Conservation (phyloP, 2,329 filamentous ascomycete genomes). For the Talaromyces sp. region DNA sequence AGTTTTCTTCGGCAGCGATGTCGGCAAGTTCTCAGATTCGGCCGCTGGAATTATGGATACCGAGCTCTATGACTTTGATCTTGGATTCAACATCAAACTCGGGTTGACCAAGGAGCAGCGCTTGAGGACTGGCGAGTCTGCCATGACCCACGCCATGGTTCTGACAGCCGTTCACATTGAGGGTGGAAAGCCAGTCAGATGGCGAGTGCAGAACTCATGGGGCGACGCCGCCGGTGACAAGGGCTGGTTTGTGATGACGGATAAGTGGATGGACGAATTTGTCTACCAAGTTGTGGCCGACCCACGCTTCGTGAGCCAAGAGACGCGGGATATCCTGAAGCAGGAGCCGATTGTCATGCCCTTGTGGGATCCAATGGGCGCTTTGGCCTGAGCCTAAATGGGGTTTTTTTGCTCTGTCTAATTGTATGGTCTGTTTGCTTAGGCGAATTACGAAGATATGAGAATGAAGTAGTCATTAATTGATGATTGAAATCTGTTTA, state of each 20-base stretch:
- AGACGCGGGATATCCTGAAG: constrained; percentile 64
- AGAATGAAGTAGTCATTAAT: neutral
- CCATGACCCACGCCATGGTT: constrained; percentile 93
- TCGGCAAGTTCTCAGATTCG: constrained; percentile 72
- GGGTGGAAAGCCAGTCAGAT: constrained; percentile 62
- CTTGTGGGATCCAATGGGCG: constrained; percentile 77
- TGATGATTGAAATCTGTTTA: neutral
- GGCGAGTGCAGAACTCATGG: constrained; percentile 88
- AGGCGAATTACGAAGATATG: neutral
- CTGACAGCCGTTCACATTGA: constrained; percentile 79
- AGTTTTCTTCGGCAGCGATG: constrained; percentile 84
- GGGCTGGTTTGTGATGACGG: constrained; percentile 87
- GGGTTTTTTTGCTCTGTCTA: neutral
- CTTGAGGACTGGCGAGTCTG: constrained; percentile 66
- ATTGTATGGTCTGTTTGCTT: neutral
- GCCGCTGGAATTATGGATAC: constrained; percentile 73
- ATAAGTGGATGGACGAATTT: constrained; percentile 74
- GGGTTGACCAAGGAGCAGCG: constrained; percentile 72
- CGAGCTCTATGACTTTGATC: constrained; percentile 68
- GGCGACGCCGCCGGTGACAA: constrained; percentile 63
- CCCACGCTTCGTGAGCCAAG: constrained; percentile 59
- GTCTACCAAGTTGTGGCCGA: constrained; percentile 84
- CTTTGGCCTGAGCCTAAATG: constrained; percentile 50
- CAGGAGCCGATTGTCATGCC: constrained; percentile 67
- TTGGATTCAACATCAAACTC: constrained; percentile 74